A percentile compares a stretch with the other conserved stretches of the same genome.
phyloP scores from a whole-genome alignment of 2,329 filamentous ascomycete species.

The Colletotrichum limetticola region DNA sequence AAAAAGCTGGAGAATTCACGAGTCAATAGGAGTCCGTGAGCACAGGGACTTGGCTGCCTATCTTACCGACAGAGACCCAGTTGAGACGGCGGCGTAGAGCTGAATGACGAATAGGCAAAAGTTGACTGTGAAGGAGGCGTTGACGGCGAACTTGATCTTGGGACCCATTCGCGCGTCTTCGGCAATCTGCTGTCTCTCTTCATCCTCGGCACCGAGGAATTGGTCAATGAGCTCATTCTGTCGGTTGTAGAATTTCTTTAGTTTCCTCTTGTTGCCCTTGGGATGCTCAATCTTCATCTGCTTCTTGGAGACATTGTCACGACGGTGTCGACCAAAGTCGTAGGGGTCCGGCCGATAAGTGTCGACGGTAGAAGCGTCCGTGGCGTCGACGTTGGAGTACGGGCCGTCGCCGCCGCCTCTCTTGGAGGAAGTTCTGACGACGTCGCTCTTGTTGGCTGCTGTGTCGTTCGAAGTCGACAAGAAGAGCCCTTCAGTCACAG shows the following conservation, averaged over 20 bases:
- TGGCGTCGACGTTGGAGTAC: constrained; percentile 3
- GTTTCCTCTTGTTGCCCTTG: constrained; percentile 52
- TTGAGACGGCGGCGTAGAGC: constrained; percentile 67
- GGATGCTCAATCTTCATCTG: constrained; percentile 62
- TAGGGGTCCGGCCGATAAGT: constrained; percentile 46
- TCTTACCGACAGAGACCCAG: constrained; percentile 63
- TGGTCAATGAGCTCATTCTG: constrained; percentile 61
- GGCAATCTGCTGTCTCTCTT: constrained; percentile 61
- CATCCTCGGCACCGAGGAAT: constrained; percentile 66
- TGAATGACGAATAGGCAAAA: constrained; percentile 67
- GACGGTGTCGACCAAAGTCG: constrained; percentile 52
- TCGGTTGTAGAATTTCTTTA: constrained; percentile 58
- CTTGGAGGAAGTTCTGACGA: constrained; percentile 6
- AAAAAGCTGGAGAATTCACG: constrained; percentile 55
- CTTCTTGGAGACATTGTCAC: constrained; percentile 50
- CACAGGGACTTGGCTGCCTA: neutral
- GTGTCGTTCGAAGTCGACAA: constrained; percentile 1
- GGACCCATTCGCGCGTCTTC: constrained; percentile 62
- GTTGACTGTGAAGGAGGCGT: constrained; percentile 61
- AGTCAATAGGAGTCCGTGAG: constrained; percentile 18
- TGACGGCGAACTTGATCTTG: constrained; percentile 64
- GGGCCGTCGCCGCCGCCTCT: neutral
- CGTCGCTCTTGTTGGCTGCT: constrained; percentile 2
- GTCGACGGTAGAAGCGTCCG: constrained; percentile 19
- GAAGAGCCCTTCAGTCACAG: constrained; percentile 6